These are phyloP conservation scores for Salix suchowensis DNA, from an alignment of 345 rosid genomes.

Conservation along the genomic window DNA sequence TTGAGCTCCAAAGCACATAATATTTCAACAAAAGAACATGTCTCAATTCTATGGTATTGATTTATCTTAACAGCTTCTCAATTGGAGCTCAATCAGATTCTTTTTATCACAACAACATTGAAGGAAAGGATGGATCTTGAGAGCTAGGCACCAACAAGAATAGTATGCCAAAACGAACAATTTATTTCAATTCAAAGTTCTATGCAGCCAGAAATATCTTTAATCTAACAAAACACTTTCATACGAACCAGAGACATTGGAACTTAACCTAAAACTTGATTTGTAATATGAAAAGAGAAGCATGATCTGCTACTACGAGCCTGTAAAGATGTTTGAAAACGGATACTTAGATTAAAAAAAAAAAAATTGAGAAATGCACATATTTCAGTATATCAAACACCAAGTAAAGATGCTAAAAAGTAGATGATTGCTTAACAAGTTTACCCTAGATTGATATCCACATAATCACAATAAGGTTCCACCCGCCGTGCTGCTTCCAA, in stretches of 20 bases:
- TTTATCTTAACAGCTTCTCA: neutral
- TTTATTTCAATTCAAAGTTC: neutral
- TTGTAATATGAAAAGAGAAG: too few species aligned
- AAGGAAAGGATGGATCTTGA: too few species aligned
- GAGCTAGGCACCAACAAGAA: too few species aligned
- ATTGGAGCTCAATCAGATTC: neutral
- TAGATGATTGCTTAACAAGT: neutral
- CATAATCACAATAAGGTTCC: slow-evolving; percentile 77
- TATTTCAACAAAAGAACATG: neutral
- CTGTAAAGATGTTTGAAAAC: too few species aligned
- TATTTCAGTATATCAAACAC: neutral
- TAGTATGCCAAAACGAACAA: too few species aligned
- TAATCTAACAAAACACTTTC: neutral
- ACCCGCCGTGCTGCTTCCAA: slow-evolving; percentile 81
- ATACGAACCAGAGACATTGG: neutral
- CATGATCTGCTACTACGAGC: too few species aligned
- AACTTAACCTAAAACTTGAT: neutral
- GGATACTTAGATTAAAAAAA: too few species aligned
- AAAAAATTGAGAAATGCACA: too few species aligned
- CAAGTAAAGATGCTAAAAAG: neutral
- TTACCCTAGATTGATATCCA: slow-evolving; percentile 95
- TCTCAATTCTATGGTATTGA: too few species aligned
- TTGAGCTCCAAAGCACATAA: neutral
- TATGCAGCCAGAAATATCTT: neutral
- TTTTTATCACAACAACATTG: too few species aligned